Conservation (phyloP, 2,329 filamentous ascomycete species). For the Fusarium piperis region DNA sequence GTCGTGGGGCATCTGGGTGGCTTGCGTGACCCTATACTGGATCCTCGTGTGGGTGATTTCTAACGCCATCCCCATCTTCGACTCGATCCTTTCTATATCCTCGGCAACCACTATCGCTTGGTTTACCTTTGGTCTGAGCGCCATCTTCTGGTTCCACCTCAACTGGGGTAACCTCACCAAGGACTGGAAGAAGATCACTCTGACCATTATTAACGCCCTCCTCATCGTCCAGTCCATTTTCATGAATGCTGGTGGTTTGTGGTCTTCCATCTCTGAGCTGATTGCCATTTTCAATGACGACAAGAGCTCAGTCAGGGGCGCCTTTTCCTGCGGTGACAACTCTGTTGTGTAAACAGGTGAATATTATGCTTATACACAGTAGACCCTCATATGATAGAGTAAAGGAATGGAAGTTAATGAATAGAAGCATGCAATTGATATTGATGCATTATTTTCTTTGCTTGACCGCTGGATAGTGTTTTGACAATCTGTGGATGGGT, state of each 20-base stretch:
- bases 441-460: not conserved
- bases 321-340: constrained; percentile 49
- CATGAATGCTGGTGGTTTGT: constrained; percentile 49
- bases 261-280: constrained; percentile 45
- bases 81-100: constrained; percentile 49
- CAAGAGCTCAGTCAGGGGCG: constrained; percentile 38
- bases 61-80: constrained; percentile 50
- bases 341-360: constrained; percentile 22
- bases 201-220: constrained; percentile 39
- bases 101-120: constrained; percentile 48
- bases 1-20: constrained; percentile 49
- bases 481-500: not conserved
- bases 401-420: not conserved
- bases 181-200: constrained; percentile 33
- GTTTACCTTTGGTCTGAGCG: constrained; percentile 49
- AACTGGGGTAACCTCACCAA: constrained; percentile 39
- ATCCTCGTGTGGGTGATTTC: constrained; percentile 46
- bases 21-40: constrained; percentile 46
- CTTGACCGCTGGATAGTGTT: not conserved
- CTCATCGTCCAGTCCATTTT: constrained; percentile 46
- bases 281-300: constrained; percentile 42
- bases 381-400: not conserved
- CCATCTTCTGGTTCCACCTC: constrained; percentile 48
- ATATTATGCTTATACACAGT: not conserved
- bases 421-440: not conserved